A percentile compares a stretch with the other conserved stretches of the same genome.
Conservation (phyloP, 2,329 filamentous ascomycete genomes). For the Stachybotrys chlorohalonatus region DNA sequence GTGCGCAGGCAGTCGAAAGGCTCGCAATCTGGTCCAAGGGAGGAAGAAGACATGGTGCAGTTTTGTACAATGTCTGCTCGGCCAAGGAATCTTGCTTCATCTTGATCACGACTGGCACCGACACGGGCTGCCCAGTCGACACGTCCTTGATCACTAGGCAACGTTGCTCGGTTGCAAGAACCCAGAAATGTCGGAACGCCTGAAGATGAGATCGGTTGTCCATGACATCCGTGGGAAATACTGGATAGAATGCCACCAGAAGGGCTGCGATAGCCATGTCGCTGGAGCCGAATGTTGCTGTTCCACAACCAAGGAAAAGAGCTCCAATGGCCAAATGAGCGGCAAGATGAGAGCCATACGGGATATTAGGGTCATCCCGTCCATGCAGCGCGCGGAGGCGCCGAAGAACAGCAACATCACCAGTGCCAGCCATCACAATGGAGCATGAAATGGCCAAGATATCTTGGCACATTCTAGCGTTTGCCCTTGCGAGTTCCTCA, state of each 20-base stretch:
- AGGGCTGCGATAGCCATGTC: constrained; percentile 80
- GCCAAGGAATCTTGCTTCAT: constrained; percentile 35
- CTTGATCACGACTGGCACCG: constrained; percentile 59
- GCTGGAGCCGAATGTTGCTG: constrained; percentile 81
- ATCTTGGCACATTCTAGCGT: constrained; percentile 86
- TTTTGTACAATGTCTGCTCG: constrained; percentile 29
- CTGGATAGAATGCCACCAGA: constrained; percentile 85
- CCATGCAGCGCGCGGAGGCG: constrained; percentile 83
- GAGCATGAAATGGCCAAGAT: constrained; percentile 72
- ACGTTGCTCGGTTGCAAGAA: constrained; percentile 79
- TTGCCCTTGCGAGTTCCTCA: constrained; percentile 70
- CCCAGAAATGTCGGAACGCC: constrained; percentile 96
- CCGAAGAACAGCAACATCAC: constrained; percentile 77
- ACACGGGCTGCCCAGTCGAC: constrained; percentile 70
- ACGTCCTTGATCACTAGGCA: constrained; percentile 85
- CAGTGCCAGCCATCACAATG: constrained; percentile 92
- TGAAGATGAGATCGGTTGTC: constrained; percentile 94
- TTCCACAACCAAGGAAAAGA: constrained; percentile 87
- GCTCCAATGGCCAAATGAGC: constrained; percentile 86
- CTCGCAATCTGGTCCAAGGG: constrained; percentile 54
- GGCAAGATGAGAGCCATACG: constrained; percentile 90
- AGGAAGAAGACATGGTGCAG: constrained; percentile 52
- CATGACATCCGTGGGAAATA: constrained; percentile 81
- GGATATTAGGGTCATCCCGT: constrained; percentile 70
- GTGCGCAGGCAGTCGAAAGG: constrained; percentile 51